Percentiles rank a stretch among this genome's conserved stretches.
phyloP scores from a whole-genome alignment of 441 rosid species.

The Geranium incanum region DNA sequence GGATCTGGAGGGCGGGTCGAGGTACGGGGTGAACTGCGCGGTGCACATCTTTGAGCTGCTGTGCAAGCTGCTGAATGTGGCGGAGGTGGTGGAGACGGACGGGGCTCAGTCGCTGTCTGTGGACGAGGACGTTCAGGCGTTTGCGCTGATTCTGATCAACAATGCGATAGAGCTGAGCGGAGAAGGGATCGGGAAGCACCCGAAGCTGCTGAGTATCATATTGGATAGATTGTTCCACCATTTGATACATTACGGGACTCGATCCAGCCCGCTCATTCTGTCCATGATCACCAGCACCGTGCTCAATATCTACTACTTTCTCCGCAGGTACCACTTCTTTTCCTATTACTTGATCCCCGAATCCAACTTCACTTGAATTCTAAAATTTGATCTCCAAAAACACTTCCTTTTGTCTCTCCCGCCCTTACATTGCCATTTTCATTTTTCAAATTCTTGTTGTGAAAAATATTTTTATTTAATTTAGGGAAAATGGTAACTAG shows the following conservation, averaged over 20 bases:
- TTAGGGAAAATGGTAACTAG: too few species aligned
- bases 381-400: too few species aligned
- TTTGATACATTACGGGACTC: slow-evolving; percentile 66
- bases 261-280: slow-evolving; percentile 62
- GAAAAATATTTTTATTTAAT: too few species aligned
- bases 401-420: too few species aligned
- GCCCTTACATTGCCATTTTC: too few species aligned
- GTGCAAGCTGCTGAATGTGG: slow-evolving; percentile 66
- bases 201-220: slow-evolving; percentile 65
- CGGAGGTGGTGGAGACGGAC: slow-evolving; percentile 56
- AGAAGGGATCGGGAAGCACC: slow-evolving; percentile 57
- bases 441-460: too few species aligned
- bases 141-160: slow-evolving; percentile 55
- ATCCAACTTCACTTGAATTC: neutral
- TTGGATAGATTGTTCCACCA: slow-evolving; percentile 79
- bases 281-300: slow-evolving; percentile 87
- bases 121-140: slow-evolving; percentile 69
- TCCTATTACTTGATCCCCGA: neutral
- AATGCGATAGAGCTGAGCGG: slow-evolving; percentile 72
- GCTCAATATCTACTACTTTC: slow-evolving; percentile 68
- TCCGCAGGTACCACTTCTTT: slow-evolving; percentile 40
- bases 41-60: slow-evolving; percentile 73
- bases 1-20: slow-evolving; percentile 38
- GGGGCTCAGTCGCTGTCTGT: slow-evolving; percentile 41
- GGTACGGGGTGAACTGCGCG: slow-evolving; percentile 59